phyloP scores from a whole-genome alignment of 2,329 filamentous ascomycete species.

The Tolypocladium ophioglossoides region DNA sequence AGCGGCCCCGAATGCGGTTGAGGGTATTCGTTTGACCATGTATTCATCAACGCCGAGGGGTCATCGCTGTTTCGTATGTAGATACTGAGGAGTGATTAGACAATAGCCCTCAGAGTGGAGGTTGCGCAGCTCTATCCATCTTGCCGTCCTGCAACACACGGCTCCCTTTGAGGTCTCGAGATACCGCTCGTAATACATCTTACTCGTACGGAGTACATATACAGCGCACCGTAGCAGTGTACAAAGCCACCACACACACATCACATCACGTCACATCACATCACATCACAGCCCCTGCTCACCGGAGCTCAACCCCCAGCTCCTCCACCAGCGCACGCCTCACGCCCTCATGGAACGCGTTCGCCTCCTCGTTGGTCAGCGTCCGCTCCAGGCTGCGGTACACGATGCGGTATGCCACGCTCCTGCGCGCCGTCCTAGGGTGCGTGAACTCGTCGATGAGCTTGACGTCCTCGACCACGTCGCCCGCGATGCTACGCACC shows the following conservation, averaged over 20 bases:
- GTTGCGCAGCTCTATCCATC: background rate
- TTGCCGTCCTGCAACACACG: background rate
- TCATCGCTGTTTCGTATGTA: too few species aligned
- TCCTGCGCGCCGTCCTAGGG: slow-evolving; percentile 72
- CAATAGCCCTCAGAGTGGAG: background rate
- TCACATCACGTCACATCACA: too few species aligned
- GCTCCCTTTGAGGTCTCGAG: background rate
- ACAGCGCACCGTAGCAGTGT: background rate
- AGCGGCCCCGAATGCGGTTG: too few species aligned
- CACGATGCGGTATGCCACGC: slow-evolving; percentile 85
- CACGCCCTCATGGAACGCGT: slow-evolving; percentile 63
- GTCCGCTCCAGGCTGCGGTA: slow-evolving; percentile 90
- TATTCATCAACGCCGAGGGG: background rate
- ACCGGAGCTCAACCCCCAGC: slow-evolving; percentile 59
- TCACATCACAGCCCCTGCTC: background rate
- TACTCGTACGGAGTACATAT: too few species aligned
- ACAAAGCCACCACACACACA: background rate
- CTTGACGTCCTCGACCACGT: slow-evolving; percentile 77
- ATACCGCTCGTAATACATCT: background rate
- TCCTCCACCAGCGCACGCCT: slow-evolving; percentile 52
- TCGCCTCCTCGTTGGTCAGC: slow-evolving; percentile 72
- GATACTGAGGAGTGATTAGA: too few species aligned
- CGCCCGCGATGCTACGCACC: slow-evolving; percentile 70
- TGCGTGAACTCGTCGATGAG: slow-evolving; percentile 82
- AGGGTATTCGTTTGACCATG: background rate